Conservation (phyloP, 2,329 filamentous ascomycete genomes). For the Nothopassalora personata region DNA sequence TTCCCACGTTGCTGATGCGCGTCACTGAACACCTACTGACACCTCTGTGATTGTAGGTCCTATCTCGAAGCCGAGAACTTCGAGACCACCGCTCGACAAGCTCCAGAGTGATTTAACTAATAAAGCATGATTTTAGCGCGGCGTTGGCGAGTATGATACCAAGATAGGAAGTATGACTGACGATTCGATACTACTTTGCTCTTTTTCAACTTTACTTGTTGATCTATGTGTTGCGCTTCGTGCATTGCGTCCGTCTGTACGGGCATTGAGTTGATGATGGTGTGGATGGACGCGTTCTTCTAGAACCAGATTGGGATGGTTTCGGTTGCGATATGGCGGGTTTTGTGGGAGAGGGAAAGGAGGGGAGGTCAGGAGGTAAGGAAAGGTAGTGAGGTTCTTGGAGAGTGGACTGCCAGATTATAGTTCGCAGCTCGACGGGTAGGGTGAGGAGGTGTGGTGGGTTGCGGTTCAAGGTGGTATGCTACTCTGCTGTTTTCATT, state of each 20-base stretch:
- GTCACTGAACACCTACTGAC: not conserved
- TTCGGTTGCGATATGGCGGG: not conserved
- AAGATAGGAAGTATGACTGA: not conserved
- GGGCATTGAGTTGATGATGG: not conserved
- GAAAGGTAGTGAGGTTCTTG: not conserved
- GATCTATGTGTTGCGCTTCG: not conserved
- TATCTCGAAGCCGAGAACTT: slow-evolving; percentile 36
- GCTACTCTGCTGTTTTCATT: not conserved
- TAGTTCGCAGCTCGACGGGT: not conserved
- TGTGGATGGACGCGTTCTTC: not conserved
- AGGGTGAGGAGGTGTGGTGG: not conserved
- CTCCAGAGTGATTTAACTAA: not conserved
- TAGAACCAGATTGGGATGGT: not conserved
- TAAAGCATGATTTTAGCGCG: not conserved
- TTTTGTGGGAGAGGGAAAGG: not conserved
- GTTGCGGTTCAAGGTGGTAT: not conserved
- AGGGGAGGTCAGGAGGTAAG: not conserved
- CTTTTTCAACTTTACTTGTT: not conserved
- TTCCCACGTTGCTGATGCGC: not conserved
- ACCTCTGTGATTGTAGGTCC: not conserved
- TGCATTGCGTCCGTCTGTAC: not conserved
- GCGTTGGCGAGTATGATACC: not conserved
- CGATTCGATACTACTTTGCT: not conserved
- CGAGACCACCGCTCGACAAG: slow-evolving; percentile 28
- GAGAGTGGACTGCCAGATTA: not conserved